Base-by-base conservation (phyloP, 164 flowering plant species). In the Liriodendron chinense region DNA sequence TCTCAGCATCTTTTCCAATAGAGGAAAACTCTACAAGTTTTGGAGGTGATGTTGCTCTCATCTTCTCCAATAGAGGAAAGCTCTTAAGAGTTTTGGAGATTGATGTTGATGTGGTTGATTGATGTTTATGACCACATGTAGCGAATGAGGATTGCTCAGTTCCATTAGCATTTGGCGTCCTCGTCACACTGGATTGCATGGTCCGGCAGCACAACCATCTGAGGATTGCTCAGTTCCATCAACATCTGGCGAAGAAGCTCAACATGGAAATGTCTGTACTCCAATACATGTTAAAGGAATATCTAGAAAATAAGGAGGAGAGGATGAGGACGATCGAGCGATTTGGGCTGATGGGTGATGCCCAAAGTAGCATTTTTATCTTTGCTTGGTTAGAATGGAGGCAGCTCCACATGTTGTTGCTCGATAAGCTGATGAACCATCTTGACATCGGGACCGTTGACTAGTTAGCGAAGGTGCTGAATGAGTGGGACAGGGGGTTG, bases 401-500 rank as follows among this genome's bases (percentile, higher is more conserved):
- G 77, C 92, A 89, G 70, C 98, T 96, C 9, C 96, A 94, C 9
- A 49, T 94, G 88, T 83, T 94, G 66, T 82, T 94, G 48, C 81
- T 94, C 66, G 97, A 94, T 80, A 97, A 94, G 77, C 98, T 96
- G 0, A 94, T 97, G 9, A 92, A 92, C 72, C 97, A 93, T 85
- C 81, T 94, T 80, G 98, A 94, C 85, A 91, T 94, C 53, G 97
- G 92, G 83, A 94, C 97, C 0, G 92, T 94, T 26, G 98, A 94
- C 73, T 91, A 96, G 0, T 69, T 94, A 76, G 98, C 97, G 1
- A 96, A 94, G 81, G 98, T 97, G 0, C 78, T 94, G 83, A 92
- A 94, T 47, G 98, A 94, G 79, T 94, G 97, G 97, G 97, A 92
- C 76, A 97, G 98, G 22, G 98, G 98, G 1, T 8, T 94, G 87